phyloP scores from a whole-genome alignment of 2,329 filamentous ascomycete genomes.

The Akanthomyces lecanii region DNA sequence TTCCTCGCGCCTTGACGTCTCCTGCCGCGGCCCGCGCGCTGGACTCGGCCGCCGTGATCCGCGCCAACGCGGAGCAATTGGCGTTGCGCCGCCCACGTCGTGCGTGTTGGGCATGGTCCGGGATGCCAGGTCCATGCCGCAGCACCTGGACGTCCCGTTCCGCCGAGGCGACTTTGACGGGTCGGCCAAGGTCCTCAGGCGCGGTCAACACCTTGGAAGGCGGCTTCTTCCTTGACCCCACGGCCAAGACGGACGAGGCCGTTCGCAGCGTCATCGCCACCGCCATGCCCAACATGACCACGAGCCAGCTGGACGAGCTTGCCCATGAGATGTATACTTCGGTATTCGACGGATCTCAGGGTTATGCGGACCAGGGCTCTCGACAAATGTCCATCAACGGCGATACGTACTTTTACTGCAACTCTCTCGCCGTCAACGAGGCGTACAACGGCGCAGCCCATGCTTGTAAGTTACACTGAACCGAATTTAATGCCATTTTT shows the following conservation, averaged over 20 bases:
- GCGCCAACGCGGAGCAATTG: conserved; percentile 17
- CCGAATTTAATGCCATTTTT: background rate
- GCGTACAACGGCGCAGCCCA: conserved; percentile 11
- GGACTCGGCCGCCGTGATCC: conserved; percentile 13
- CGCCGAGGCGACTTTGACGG: conserved; percentile 15
- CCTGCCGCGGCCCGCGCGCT: conserved; percentile 10
- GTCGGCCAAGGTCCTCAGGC: conserved; percentile 16
- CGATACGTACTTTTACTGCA: conserved; percentile 18
- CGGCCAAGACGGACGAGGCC: conserved; percentile 13
- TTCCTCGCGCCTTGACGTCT: conserved; percentile 18
- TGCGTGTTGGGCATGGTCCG: conserved; percentile 14
- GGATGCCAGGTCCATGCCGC: conserved; percentile 11
- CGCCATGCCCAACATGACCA: conserved; percentile 13
- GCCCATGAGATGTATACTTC: conserved; percentile 16
- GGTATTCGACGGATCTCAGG: conserved; percentile 15
- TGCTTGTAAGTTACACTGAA: conserved; percentile 16
- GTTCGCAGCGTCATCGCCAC: conserved; percentile 12
- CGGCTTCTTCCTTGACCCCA: conserved; percentile 18
- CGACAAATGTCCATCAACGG: conserved; percentile 4
- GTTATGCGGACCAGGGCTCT: background rate
- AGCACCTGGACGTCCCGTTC: background rate
- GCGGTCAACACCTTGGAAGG: conserved; percentile 18
- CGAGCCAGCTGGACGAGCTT: background rate
- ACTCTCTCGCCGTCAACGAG: conserved; percentile 14
- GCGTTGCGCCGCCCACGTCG: conserved; percentile 8